Percentiles rank a stretch among this genome's conserved stretches.
phyloP scores from a whole-genome alignment of 495 filamentous ascomycete species.

The Letharia columbiana region DNA sequence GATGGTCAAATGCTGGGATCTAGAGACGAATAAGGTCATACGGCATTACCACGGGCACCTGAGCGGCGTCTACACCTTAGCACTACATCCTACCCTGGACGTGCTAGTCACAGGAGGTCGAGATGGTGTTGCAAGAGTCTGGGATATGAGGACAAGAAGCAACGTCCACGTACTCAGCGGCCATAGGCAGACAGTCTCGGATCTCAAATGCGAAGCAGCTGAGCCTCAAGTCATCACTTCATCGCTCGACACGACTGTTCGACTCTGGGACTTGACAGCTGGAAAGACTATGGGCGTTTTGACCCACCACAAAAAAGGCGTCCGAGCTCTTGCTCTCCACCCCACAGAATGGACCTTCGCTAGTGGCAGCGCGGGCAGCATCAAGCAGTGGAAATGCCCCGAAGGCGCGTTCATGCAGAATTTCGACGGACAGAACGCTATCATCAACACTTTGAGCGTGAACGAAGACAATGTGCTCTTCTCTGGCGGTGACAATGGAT shows the following conservation, averaged over 20 bases:
- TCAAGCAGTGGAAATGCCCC: constrained; percentile 99
- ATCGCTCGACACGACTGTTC: constrained; percentile 84
- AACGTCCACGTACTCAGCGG: constrained; percentile 91
- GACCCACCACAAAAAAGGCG: constrained; percentile 98
- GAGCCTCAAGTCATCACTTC: constrained; percentile 92
- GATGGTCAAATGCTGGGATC: constrained; percentile 99
- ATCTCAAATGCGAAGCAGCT: constrained; percentile 83
- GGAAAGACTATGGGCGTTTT: constrained; percentile 93
- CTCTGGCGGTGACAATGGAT: constrained; percentile 92
- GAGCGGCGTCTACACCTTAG: constrained; percentile 88
- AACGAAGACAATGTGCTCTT: constrained; percentile 95
- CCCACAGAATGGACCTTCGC: constrained; percentile 96
- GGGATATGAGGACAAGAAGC: constrained; percentile 95
- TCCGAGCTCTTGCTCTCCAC: constrained; percentile 76
- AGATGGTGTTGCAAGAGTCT: constrained; percentile 88
- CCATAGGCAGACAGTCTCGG: constrained; percentile 81
- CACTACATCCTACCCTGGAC: constrained; percentile 87
- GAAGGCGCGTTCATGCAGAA: constrained; percentile 99
- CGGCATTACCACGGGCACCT: constrained; percentile 97
- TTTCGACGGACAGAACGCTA: constrained; percentile 91
- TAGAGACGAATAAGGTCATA: constrained; percentile 98
- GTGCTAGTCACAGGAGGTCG: constrained; percentile 90
- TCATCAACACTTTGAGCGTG: constrained; percentile 89
- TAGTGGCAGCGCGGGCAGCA: constrained; percentile 78
- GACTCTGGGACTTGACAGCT: constrained; percentile 93